Evolutionary conservation across 2,329 filamentous ascomycete genomes (phyloP).

Genomic region (Coleophoma eucalyptorum): DNA sequence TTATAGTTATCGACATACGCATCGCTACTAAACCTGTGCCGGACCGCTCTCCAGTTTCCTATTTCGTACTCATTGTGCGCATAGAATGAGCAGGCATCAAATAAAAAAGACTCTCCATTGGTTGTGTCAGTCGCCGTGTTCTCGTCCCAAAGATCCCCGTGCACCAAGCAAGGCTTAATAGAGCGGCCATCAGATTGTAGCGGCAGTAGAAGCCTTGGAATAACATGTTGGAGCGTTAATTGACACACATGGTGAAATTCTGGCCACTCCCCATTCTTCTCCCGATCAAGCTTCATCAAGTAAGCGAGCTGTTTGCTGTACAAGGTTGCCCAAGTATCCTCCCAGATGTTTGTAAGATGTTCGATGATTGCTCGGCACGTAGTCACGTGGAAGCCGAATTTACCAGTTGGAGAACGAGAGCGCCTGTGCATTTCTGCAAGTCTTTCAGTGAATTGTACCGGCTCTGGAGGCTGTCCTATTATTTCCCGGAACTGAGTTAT

Average conservation of each 20-base stretch:
- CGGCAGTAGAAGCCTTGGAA: not conserved
- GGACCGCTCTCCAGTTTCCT: no score
- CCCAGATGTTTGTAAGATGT: no score
- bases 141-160: not conserved
- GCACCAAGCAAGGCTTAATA: not conserved
- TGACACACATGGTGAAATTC: no score
- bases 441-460: slow-evolving; percentile 13
- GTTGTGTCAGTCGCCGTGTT: not conserved
- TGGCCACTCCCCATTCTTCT: no score
- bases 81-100: not conserved
- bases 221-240: not conserved
- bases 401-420: slow-evolving; percentile 14
- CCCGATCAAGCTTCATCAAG: no score
- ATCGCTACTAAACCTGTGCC: no score
- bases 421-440: slow-evolving; percentile 22
- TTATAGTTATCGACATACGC: no score
- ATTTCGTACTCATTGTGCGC: not conserved
- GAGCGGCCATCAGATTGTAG: not conserved
- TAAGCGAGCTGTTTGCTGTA: no score
- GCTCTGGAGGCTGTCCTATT: slow-evolving; percentile 18
- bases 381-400: slow-evolving; percentile 25
- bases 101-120: not conserved
- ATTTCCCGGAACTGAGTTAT: slow-evolving; percentile 25
- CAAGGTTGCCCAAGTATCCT: no score
- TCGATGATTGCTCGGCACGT: no score